A percentile compares a stretch with the other conserved stretches of the same genome.
Evolutionary conservation across 768 basidiomycete species (phyloP).

Genomic region (Leucocoprinus sp.): DNA sequence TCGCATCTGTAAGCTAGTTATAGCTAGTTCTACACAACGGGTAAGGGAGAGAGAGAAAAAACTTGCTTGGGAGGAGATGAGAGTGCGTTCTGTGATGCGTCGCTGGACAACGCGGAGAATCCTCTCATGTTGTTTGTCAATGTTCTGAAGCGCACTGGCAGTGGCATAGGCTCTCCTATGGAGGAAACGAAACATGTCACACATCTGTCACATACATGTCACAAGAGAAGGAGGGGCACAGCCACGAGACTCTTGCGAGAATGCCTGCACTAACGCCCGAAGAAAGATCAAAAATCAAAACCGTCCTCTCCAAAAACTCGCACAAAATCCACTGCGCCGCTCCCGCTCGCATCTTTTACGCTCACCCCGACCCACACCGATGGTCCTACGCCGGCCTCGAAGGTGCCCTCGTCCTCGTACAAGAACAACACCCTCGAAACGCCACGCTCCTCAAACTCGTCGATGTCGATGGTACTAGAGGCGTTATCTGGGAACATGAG

Average conservation of each 20-base stretch:
- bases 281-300: conserved; percentile 74
- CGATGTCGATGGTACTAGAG: conserved; percentile 76
- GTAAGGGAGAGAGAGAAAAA: not conserved
- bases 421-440: conserved; percentile 49
- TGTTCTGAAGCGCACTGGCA: conserved; percentile 14
- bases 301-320: conserved; percentile 40
- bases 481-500: conserved; percentile 91
- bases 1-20: conserved; percentile 41
- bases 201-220: not conserved
- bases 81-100: conserved; percentile 42
- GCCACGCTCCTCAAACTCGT: conserved; percentile 68
- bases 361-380: conserved; percentile 61
- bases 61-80: conserved; percentile 36
- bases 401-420: conserved; percentile 71
- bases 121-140: conserved; percentile 38
- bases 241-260: too few species aligned
- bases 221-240: too few species aligned
- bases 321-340: conserved; percentile 81
- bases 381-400: conserved; percentile 89
- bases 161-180: conserved; percentile 3
- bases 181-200: conserved; percentile 10
- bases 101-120: conserved; percentile 47
- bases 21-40: conserved; percentile 7
- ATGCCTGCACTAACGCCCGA: conserved; percentile 71
- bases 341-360: conserved; percentile 85